Conservation (phyloP, 139 green algal genomes). For the Auxenochlorella protothecoides region DNA sequence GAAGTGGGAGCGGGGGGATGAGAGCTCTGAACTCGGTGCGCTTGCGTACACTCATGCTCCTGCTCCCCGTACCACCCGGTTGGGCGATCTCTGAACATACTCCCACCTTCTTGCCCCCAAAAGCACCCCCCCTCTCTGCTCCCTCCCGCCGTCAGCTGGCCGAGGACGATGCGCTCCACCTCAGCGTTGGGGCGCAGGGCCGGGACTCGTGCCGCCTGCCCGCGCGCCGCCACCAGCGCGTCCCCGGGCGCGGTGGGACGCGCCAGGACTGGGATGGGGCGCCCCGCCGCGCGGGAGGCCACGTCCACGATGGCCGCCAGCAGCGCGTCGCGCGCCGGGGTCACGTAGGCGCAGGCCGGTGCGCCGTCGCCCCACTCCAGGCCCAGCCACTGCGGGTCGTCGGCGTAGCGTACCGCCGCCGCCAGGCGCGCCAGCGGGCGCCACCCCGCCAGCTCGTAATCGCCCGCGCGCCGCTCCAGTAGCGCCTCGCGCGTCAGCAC, state of each 20-base stretch:
- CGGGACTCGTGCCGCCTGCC: neutral
- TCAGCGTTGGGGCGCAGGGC: no score
- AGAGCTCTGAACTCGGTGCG: no score
- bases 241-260: slow-evolving; percentile 45
- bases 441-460: slow-evolving; percentile 42
- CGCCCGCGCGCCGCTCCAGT: slow-evolving; percentile 45
- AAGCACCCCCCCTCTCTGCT: no score
- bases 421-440: slow-evolving; percentile 27
- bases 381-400: slow-evolving; percentile 59
- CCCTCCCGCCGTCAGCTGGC: no score
- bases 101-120: no score
- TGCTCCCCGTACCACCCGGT: no score
- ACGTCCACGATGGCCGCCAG: slow-evolving; percentile 56
- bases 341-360: slow-evolving; percentile 42
- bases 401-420: slow-evolving; percentile 32
- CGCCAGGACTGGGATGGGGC: slow-evolving; percentile 45
- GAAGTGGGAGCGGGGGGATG: no score
- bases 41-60: no score
- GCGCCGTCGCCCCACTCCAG: slow-evolving; percentile 64
- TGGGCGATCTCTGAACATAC: no score
- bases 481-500: slow-evolving; percentile 49
- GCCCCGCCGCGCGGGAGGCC: slow-evolving; percentile 22
- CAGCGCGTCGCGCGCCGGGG: slow-evolving; percentile 51
- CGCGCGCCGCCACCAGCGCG: slow-evolving; percentile 21
- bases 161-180: no score